A percentile compares a stretch with the other conserved stretches of the same genome.
These are phyloP conservation scores for Irpex rosettiformis DNA, from an alignment of 1,284 basidiomycete species.

Conservation along the genomic window DNA sequence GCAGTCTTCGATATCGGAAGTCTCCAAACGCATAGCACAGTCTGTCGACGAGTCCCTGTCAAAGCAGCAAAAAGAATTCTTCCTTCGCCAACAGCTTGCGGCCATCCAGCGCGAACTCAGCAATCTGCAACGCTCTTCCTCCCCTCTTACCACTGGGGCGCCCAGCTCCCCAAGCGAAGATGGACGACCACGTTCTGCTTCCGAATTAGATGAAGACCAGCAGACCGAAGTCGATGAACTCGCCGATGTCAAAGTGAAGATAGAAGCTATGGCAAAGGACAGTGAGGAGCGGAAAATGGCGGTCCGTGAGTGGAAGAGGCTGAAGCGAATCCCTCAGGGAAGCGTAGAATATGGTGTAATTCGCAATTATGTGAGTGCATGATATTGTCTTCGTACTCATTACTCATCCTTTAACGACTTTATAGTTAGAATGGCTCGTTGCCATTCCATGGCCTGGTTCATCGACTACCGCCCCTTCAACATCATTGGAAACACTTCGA, in stretches of 20 bases:
- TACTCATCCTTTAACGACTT: slow-evolving; percentile 4
- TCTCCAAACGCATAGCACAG: slow-evolving; percentile 70
- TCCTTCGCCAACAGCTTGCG: slow-evolving; percentile 82
- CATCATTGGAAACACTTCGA: slow-evolving; percentile 34
- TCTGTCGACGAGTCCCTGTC: slow-evolving; percentile 77
- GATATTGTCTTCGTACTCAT: not conserved
- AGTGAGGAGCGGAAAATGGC: slow-evolving; percentile 78
- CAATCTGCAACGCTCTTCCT: slow-evolving; percentile 41
- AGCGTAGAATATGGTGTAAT: slow-evolving; percentile 80
- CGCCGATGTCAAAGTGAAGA: slow-evolving; percentile 73
- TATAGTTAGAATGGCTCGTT: slow-evolving; percentile 82
- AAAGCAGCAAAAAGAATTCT: slow-evolving; percentile 81
- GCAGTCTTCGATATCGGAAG: slow-evolving; percentile 70
- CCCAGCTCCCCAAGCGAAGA: not conserved
- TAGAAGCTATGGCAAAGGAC: slow-evolving; percentile 75
- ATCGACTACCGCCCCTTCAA: slow-evolving; percentile 21
- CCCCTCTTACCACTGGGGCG: slow-evolving; percentile 7
- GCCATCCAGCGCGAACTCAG: slow-evolving; percentile 88
- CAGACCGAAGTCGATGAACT: slow-evolving; percentile 77
- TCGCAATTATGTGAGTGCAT: slow-evolving; percentile 69
- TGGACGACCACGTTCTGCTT: slow-evolving; percentile 16
- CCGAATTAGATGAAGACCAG: slow-evolving; percentile 71
- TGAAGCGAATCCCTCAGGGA: slow-evolving; percentile 72
- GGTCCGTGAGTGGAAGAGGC: slow-evolving; percentile 77
- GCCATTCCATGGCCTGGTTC: slow-evolving; percentile 70